Percentiles rank a stretch among this genome's conserved stretches.
Evolutionary conservation across 345 rosid species (phyloP).

Genomic region (Sisymbrium irio): DNA sequence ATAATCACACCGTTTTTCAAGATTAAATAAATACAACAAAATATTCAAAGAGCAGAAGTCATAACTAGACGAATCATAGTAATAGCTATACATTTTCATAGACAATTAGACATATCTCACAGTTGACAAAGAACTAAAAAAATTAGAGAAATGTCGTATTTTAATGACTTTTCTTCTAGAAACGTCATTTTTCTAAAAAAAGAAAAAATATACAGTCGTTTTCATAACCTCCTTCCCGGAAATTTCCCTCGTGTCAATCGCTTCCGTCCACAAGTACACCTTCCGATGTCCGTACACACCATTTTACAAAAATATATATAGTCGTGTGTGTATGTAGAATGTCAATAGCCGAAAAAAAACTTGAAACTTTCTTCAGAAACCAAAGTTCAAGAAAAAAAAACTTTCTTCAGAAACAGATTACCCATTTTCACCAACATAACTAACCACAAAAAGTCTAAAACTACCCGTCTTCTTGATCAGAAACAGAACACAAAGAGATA

Average conservation of each 20-base stretch:
- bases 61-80: neutral
- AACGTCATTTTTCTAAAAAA: neutral
- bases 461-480: neutral
- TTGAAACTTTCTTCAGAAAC: too few species aligned
- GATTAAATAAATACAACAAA: neutral
- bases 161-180: conserved; percentile 23
- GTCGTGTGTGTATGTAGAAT: neutral
- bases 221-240: conserved; percentile 15
- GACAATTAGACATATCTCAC: neutral
- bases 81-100: neutral
- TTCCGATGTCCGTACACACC: neutral
- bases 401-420: neutral
- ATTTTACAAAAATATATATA: neutral
- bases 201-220: neutral
- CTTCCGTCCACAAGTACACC: conserved; percentile 11
- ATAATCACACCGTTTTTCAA: neutral
- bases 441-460: conserved; percentile 10
- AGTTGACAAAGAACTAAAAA: neutral
- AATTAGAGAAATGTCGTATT: neutral
- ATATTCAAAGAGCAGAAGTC: neutral
- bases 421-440: conserved; percentile 2
- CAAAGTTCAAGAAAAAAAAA: too few species aligned
- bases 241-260: conserved; percentile 9
- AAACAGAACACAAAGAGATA: conserved; percentile 8
- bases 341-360: conserved; percentile 7